Conservation (phyloP, 192 early-diverging fungal species). For the Coemansia sp. region DNA sequence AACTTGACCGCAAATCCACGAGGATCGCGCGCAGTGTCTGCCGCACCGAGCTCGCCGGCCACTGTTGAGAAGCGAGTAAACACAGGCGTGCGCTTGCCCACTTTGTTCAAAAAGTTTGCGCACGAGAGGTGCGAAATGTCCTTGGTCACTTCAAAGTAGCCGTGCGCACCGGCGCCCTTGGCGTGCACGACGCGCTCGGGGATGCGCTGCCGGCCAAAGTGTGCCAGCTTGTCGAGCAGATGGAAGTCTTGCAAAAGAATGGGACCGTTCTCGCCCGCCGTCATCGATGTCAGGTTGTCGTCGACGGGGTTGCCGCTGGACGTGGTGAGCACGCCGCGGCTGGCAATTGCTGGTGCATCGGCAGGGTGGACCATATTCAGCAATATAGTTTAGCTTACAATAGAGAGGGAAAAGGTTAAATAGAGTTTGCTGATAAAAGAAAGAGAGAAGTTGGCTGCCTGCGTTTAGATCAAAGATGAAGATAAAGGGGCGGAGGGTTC, state of each 20-base stretch:
- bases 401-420: not conserved
- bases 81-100: constrained; percentile 77
- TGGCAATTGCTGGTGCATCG: constrained; percentile 39
- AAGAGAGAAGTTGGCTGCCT: not conserved
- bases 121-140: constrained; percentile 69
- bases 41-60: constrained; percentile 69
- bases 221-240: constrained; percentile 75
- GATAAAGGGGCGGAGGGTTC: not conserved
- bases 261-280: constrained; percentile 67
- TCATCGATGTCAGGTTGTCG: constrained; percentile 71
- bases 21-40: constrained; percentile 77
- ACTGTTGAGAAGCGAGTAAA: constrained; percentile 84
- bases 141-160: constrained; percentile 77
- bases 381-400: not conserved
- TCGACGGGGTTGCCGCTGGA: constrained; percentile 72
- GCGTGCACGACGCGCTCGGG: constrained; percentile 88
- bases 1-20: constrained; percentile 84
- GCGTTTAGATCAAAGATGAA: not conserved
- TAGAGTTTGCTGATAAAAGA: not conserved
- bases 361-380: constrained; percentile 35
- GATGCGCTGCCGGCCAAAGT: constrained; percentile 85
- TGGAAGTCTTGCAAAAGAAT: constrained; percentile 73
- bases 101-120: constrained; percentile 69
- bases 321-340: constrained; percentile 55
- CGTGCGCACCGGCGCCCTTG: constrained; percentile 81